phyloP scores from a whole-genome alignment of 148 eudicot genomes.

The Fagopyrum esculentum region DNA sequence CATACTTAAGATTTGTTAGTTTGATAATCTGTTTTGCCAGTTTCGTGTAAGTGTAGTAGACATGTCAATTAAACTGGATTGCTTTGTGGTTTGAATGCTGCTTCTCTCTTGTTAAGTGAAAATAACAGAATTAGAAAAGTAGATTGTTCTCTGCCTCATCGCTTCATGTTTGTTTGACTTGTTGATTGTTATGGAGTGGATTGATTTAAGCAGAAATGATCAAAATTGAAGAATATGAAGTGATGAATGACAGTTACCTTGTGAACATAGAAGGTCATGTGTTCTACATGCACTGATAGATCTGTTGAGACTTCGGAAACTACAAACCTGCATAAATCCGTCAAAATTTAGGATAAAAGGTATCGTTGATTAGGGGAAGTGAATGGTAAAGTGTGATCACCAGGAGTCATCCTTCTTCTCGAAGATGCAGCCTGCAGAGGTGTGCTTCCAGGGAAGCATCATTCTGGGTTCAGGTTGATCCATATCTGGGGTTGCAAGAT shows the following conservation, averaged over 20 bases:
- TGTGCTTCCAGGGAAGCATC: neutral
- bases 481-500: neutral
- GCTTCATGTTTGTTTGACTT: too few species aligned
- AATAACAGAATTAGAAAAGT: neutral
- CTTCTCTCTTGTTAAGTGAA: neutral
- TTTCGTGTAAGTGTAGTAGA: neutral
- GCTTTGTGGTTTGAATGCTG: neutral
- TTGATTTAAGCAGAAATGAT: neutral
- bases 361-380: neutral
- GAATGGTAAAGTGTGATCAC: neutral
- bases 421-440: neutral
- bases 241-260: conserved; percentile 36
- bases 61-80: neutral
- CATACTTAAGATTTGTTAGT: too few species aligned
- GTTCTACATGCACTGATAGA: conserved; percentile 48
- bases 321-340: conserved; percentile 33
- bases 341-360: neutral
- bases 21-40: too few species aligned
- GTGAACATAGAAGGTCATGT: conserved; percentile 50
- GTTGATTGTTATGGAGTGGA: too few species aligned
- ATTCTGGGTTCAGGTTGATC: conserved; percentile 3
- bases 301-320: conserved; percentile 55
- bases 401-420: conserved; percentile 5
- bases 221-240: neutral
- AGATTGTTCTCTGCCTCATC: too few species aligned